phyloP scores from a whole-genome alignment of 2,329 filamentous ascomycete genomes.

The Fusarium nurragi region DNA sequence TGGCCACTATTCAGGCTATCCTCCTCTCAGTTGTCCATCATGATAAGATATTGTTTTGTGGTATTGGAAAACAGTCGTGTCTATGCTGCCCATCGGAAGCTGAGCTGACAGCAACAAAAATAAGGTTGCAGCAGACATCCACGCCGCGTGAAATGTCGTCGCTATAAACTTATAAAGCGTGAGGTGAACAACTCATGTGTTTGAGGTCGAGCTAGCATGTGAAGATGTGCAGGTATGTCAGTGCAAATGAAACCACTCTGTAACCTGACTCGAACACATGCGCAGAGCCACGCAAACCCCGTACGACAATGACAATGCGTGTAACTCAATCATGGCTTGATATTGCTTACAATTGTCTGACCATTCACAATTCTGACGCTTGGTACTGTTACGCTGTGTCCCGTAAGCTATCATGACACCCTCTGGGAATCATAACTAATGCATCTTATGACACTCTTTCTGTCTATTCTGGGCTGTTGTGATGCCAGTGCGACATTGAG shows the following conservation, averaged over 20 bases:
- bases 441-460: not conserved
- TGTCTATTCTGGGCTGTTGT: not conserved
- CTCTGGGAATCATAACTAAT: slow-evolving; percentile 1
- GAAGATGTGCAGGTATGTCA: not conserved
- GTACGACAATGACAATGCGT: not conserved
- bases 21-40: not conserved
- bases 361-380: not conserved
- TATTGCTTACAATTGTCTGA: not conserved
- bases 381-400: not conserved
- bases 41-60: too few species aligned
- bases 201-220: not conserved
- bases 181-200: not conserved
- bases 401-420: not conserved
- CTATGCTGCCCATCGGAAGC: not conserved
- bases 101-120: not conserved
- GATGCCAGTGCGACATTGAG: slow-evolving; percentile 4
- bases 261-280: not conserved
- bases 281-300: not conserved
- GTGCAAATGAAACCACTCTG: not conserved
- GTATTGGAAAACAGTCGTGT: not conserved
- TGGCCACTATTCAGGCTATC: not conserved
- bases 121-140: not conserved
- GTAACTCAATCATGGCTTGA: not conserved
- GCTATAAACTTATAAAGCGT: not conserved
- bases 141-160: not conserved